Conservation (phyloP, 78 protist species). For the slime mould (Dictyostelium discoideum) region dicty_2.7 NC_007090.3:642001-642500, state of each 20-base stretch:
- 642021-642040: neutral
- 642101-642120: conserved; percentile 75
- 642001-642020: neutral
- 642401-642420: conserved; percentile 14
- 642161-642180: conserved; percentile 46
- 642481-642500: too few relatives aligned
- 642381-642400: neutral
- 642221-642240: conserved; percentile 60
- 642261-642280: conserved; percentile 8
- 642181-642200: conserved; percentile 49
- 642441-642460: too few relatives aligned
- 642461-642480: too few relatives aligned
- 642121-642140: conserved; percentile 71
- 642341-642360: conserved; percentile 8
- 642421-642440: conserved; percentile 3
- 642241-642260: neutral
- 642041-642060: conserved; percentile 43
- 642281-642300: conserved; percentile 51
- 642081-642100: conserved; percentile 41
- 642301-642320: conserved; percentile 60
- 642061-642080: conserved; percentile 25
- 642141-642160: conserved; percentile 65
- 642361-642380: neutral
- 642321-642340: conserved; percentile 61
- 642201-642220: conserved; percentile 40